These are phyloP conservation scores for Tuber umbilicatum DNA, from an alignment of 495 filamentous ascomycete genomes.

Conservation along the genomic window DNA sequence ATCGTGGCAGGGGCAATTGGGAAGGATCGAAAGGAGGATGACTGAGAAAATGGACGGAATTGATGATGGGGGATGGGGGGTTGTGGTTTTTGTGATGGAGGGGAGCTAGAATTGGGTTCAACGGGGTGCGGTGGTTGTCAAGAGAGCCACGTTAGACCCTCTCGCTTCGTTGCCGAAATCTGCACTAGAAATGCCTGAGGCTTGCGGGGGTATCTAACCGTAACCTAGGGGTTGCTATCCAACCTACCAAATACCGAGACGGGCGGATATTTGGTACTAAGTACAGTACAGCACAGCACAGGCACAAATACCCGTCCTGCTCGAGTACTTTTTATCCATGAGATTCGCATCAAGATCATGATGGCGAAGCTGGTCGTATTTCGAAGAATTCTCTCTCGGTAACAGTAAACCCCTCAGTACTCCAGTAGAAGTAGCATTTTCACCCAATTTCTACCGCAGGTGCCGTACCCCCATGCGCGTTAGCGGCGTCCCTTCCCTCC, in stretches of 20 bases:
- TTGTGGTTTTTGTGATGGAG: not conserved
- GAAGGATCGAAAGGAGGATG: slow-evolving; percentile 15
- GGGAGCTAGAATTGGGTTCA: not conserved
- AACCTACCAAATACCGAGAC: not conserved
- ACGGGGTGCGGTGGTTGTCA: not conserved
- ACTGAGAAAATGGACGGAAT: not conserved
- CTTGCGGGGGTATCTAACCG: not conserved
- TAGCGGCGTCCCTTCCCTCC: not conserved
- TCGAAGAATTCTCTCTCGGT: not conserved
- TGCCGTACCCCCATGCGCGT: not conserved
- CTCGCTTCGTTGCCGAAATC: not conserved
- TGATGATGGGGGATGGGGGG: not conserved
- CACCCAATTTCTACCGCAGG: not conserved
- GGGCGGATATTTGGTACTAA: not conserved
- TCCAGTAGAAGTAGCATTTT: not conserved
- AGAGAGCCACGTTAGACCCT: not conserved
- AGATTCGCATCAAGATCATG: not conserved
- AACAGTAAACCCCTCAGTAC: not conserved
- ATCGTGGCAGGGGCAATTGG: slow-evolving; percentile 33
- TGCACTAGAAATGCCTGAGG: not conserved
- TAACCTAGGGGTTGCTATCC: not conserved
- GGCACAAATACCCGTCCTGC: not conserved
- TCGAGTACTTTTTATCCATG: not conserved
- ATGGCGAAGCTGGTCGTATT: not conserved
- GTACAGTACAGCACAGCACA: too few relatives aligned